Conservation (phyloP, 1,284 basidiomycete species). For the Uromyces viciae-fabae region DNA sequence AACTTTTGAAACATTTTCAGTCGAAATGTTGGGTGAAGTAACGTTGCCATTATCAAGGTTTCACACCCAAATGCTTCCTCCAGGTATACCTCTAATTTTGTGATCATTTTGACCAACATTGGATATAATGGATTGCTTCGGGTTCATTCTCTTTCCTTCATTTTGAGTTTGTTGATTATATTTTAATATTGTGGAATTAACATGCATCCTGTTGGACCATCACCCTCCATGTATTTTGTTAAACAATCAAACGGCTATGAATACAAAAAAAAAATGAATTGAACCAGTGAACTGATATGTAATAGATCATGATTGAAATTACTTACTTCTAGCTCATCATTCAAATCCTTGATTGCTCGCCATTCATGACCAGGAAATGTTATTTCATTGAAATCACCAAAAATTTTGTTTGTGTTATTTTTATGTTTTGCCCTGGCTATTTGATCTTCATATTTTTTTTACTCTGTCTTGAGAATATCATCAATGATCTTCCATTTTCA, state of each 20-base stretch:
- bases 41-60: not conserved
- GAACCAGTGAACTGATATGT: not conserved
- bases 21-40: not conserved
- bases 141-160: not conserved
- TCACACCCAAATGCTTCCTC: not conserved
- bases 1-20: not conserved
- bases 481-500: not conserved
- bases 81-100: not conserved
- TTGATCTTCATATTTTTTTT: slow-evolving; percentile 1
- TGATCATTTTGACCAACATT: not conserved
- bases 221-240: not conserved
- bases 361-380: not conserved
- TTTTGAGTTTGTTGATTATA: not conserved
- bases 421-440: not conserved
- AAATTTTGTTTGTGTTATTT: not conserved
- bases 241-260: not conserved
- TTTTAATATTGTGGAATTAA: not conserved
- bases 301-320: no score
- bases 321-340: not conserved
- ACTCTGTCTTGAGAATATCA: slow-evolving; percentile 1
- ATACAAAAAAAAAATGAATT: no score
- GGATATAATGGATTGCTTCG: not conserved
- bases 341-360: not conserved
- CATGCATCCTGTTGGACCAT: slow-evolving; percentile 5
- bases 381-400: not conserved